phyloP scores from a whole-genome alignment of 2,329 filamentous ascomycete species.

The Chaetomiaceae sp. region DNA sequence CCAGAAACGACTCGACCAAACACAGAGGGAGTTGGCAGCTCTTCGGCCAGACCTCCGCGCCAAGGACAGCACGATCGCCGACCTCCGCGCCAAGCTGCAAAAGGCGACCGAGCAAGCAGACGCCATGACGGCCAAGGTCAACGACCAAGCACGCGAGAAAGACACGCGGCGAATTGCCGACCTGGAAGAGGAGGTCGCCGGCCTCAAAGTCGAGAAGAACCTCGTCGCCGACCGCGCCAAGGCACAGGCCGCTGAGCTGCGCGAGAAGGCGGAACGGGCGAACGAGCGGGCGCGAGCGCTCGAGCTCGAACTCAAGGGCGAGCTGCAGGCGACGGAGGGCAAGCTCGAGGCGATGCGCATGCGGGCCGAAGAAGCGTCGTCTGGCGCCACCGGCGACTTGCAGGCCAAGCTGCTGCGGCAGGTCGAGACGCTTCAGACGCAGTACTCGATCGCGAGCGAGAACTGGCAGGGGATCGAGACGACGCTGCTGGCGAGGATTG shows the following conservation, averaged over 20 bases:
- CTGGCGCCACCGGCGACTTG: conserved; percentile 72
- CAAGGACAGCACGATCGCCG: conserved; percentile 60
- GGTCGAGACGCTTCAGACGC: conserved; percentile 90
- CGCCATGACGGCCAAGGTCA: conserved; percentile 59
- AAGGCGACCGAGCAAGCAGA: conserved; percentile 63
- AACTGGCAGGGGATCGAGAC: conserved; percentile 98
- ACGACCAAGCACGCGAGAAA: conserved; percentile 62
- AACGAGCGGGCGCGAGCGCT: conserved; percentile 62
- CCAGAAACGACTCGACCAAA: conserved; percentile 56
- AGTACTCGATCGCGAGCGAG: conserved; percentile 88
- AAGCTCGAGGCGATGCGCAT: conserved; percentile 84
- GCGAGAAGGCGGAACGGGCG: conserved; percentile 67
- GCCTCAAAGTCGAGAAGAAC: conserved; percentile 75
- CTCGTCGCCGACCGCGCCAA: conserved; percentile 61
- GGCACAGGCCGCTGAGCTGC: conserved; percentile 65
- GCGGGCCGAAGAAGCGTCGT: conserved; percentile 83
- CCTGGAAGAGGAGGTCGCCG: conserved; percentile 53
- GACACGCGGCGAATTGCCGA: conserved; percentile 51
- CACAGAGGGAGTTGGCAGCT: conserved; percentile 43
- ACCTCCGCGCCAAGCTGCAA: conserved; percentile 65
- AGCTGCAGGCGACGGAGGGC: conserved; percentile 72
- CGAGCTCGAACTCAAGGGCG: conserved; percentile 76
- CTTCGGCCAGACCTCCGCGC: conserved; percentile 59
- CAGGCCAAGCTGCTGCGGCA: conserved; percentile 89
- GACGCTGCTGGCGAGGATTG: conserved; percentile 71